phyloP scores from a whole-genome alignment of 1,139 yeast species.

The Meyerozyma athensensis region DNA sequence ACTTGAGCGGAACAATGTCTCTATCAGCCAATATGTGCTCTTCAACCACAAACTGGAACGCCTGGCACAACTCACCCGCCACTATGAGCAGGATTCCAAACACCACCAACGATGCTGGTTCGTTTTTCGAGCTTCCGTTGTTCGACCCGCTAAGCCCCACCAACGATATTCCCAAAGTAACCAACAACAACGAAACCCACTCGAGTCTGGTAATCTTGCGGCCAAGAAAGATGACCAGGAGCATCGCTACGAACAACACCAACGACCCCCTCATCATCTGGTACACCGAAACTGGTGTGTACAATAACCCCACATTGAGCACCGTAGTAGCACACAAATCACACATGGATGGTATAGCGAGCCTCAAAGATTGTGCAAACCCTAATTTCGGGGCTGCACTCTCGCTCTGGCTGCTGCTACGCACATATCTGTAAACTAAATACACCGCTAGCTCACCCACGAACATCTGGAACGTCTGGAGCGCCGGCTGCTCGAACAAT shows the following conservation, averaged over 20 bases:
- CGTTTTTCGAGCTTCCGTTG: conserved; percentile 16
- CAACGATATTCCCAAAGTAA: conserved; percentile 62
- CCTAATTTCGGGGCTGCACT: conserved; percentile 9
- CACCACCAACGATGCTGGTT: conserved; percentile 22
- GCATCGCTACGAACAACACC: conserved; percentile 70
- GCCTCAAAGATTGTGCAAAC: conserved; percentile 22
- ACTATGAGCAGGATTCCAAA: conserved; percentile 59
- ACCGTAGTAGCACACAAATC: conserved; percentile 73
- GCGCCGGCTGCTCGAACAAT: conserved; percentile 70
- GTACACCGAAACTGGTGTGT: conserved; percentile 77
- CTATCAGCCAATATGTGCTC: conserved; percentile 58
- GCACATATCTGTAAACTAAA: conserved; percentile 37
- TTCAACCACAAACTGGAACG: conserved; percentile 74
- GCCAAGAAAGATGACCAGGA: conserved; percentile 61
- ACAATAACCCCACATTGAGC: conserved; percentile 69
- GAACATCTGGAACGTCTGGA: conserved; percentile 81
- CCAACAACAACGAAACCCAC: conserved; percentile 61
- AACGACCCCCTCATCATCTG: conserved; percentile 83
- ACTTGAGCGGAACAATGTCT: conserved; percentile 55
- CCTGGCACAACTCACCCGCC: conserved; percentile 62
- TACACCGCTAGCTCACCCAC: conserved; percentile 61
- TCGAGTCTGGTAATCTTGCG: conserved; percentile 55
- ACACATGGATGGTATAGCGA: conserved; percentile 63
- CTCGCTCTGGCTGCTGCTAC: conserved; percentile 14
- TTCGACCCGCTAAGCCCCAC: conserved; percentile 68